Percentiles rank a stretch among this genome's conserved stretches.
Evolutionary conservation across 2,329 filamentous ascomycete genomes (phyloP).

Genomic region (Fusarium sp.): DNA sequence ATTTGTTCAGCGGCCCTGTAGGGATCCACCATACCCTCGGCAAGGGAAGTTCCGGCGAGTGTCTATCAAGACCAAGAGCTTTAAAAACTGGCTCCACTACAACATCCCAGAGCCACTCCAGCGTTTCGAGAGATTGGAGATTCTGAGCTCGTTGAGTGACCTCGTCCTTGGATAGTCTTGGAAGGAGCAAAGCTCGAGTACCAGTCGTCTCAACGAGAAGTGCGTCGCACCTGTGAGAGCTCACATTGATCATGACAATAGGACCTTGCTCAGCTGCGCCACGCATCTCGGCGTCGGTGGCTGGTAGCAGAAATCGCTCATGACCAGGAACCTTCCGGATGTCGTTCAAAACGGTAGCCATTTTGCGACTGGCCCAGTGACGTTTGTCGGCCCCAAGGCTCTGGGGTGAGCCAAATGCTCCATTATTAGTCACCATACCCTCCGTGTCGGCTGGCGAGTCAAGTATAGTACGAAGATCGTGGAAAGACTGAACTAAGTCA

Average conservation of each 20-base stretch:
- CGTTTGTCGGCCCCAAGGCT: neutral
- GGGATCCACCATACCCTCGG: neutral
- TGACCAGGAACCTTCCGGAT: neutral
- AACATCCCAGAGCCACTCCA: neutral
- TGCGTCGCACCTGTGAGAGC: neutral
- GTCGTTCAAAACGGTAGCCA: neutral
- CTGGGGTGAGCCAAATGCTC: fast-evolving
- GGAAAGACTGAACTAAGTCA: fast-evolving
- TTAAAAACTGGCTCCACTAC: neutral
- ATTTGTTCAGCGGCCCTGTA: neutral
- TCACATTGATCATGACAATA: neutral
- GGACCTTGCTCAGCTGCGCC: neutral
- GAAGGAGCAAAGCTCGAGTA: neutral
- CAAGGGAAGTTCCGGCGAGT: fast-evolving
- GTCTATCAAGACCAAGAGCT: neutral
- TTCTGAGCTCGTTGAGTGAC: neutral
- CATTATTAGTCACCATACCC: neutral
- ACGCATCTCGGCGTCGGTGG: neutral
- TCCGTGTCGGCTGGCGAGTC: neutral
- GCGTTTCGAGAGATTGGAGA: neutral
- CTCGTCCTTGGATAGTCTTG: neutral
- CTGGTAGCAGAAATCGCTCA: neutral
- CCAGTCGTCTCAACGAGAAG: neutral
- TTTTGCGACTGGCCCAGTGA: neutral
- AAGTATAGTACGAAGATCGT: neutral